Evolutionary conservation across 768 basidiomycete species (phyloP).

Genomic region (Trametopsis cervina): DNA sequence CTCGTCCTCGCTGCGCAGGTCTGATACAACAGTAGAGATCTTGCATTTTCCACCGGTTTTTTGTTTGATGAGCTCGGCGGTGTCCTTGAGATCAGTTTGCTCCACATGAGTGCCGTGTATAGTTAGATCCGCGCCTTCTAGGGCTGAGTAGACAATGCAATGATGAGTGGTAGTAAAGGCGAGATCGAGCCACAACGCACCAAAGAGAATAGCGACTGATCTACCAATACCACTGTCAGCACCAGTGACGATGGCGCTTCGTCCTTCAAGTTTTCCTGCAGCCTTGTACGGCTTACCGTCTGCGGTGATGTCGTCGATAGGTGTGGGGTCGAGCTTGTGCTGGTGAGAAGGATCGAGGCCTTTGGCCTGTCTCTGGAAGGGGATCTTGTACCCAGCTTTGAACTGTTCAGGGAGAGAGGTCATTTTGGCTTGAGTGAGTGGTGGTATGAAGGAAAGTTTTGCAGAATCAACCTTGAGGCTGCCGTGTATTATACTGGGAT

Average conservation of each 20-base stretch:
- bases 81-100: slow-evolving; percentile 33
- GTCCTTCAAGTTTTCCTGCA: slow-evolving; percentile 39
- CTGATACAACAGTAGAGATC: slow-evolving; percentile 29
- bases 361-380: slow-evolving; percentile 22
- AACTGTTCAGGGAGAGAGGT: slow-evolving; percentile 19
- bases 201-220: slow-evolving; percentile 34
- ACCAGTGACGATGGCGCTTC: slow-evolving; percentile 43
- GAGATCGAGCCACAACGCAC: slow-evolving; percentile 12
- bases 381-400: slow-evolving; percentile 26
- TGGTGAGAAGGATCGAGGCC: slow-evolving; percentile 25
- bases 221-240: slow-evolving; percentile 45
- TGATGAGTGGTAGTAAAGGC: neutral
- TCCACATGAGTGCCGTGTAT: slow-evolving; percentile 27
- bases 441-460: neutral
- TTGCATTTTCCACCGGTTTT: slow-evolving; percentile 32
- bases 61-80: slow-evolving; percentile 29
- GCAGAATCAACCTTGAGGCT: neutral
- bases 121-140: slow-evolving; percentile 32
- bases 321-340: slow-evolving; percentile 25
- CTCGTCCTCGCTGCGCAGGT: slow-evolving; percentile 32
- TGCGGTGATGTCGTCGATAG: slow-evolving; percentile 34
- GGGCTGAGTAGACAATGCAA: slow-evolving; percentile 13
- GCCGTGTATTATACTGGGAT: neutral
- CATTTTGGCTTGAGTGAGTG: neutral
- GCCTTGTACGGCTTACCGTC: slow-evolving; percentile 40